Evolutionary conservation across 805 yeast species (phyloP), one percentile per base, ranked within the genome.

Genomic region (Candida glaebosa): DNA sequence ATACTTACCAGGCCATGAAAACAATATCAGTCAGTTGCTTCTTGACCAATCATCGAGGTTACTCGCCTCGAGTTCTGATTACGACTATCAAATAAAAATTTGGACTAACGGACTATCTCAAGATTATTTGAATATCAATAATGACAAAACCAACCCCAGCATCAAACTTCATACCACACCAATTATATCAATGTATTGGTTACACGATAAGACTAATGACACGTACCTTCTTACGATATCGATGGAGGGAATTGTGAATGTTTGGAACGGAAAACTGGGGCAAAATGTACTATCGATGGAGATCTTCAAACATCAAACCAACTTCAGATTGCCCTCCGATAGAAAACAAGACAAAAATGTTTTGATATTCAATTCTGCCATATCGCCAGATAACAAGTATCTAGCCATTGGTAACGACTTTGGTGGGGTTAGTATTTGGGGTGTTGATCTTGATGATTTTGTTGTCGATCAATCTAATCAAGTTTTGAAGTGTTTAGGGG

Each of bases 51-150:
- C 60, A 2, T 65, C 72, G 12, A 78, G 78, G 49, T 58, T 83
- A 22, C 65, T 90, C 31, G 80, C 88, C 3, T 79, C 90, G 2
- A 81, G 87, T 6, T 81, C 95, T 1, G 95, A 87, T 55, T 51
- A 39, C 18, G 96, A 90, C 57, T 74, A 77, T 42, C 67, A 76
- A 0, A 71, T 89, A 6, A 76, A 87, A 50, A 67, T 88, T 16
- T 90, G 96, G 96, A 77, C 73, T 52, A 84, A 88, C 28, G 73
- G 74, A 19, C 75, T 80, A 24, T 63, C 76, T 18, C 77, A 76
- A 44, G 73, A 79, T 20, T 62, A 73, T 26, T 73, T 61, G 24
- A 68, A 65, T 39, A 45, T 65, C 26, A 61, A 58, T 5, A 38
- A 34, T 4, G 40, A 52, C 3, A 49, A 47, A 6, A 31, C 46